A percentile compares a stretch with the other conserved stretches of the same genome.
phyloP scores from a whole-genome alignment of 371 early-diverging fungal genomes.

The Parasitella parasitica region DNA sequence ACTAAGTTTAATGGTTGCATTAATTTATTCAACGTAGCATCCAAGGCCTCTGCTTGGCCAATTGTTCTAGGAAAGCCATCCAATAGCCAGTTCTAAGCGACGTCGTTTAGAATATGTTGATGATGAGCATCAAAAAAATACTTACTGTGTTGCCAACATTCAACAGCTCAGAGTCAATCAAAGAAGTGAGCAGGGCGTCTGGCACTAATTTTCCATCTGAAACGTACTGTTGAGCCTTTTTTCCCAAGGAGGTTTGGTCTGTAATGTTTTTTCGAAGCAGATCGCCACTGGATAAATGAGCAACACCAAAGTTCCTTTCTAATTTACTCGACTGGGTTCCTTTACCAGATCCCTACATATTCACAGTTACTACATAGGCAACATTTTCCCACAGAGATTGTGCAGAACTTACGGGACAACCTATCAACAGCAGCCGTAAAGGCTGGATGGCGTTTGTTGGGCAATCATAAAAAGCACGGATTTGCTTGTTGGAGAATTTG shows the following conservation, averaged over 20 bases:
- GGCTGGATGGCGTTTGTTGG: conserved; percentile 46
- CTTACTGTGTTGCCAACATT: conserved; percentile 47
- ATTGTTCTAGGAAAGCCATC: conserved; percentile 98
- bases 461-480: conserved; percentile 40
- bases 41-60: conserved; percentile 82
- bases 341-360: conserved; percentile 85
- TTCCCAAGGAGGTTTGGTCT: conserved; percentile 66
- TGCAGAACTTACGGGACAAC: conserved; percentile 55
- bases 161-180: conserved; percentile 72
- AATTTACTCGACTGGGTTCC: conserved; percentile 87
- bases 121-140: background rate
- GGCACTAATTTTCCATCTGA: conserved; percentile 69
- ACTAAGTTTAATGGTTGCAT: conserved; percentile 80
- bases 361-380: too few species aligned
- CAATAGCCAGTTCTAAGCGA: conserved; percentile 73
- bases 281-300: conserved; percentile 82
- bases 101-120: background rate
- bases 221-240: conserved; percentile 56
- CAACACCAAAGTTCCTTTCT: conserved; percentile 63
- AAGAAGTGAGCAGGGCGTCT: conserved; percentile 74
- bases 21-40: conserved; percentile 54
- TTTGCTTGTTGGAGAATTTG: background rate
- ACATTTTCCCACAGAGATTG: background rate
- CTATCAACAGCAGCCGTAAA: conserved; percentile 56
- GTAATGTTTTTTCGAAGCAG: conserved; percentile 78